Evolutionary conservation across 805 yeast genomes (phyloP).

Genomic region (Wickerhamiella kazuoi): DNA sequence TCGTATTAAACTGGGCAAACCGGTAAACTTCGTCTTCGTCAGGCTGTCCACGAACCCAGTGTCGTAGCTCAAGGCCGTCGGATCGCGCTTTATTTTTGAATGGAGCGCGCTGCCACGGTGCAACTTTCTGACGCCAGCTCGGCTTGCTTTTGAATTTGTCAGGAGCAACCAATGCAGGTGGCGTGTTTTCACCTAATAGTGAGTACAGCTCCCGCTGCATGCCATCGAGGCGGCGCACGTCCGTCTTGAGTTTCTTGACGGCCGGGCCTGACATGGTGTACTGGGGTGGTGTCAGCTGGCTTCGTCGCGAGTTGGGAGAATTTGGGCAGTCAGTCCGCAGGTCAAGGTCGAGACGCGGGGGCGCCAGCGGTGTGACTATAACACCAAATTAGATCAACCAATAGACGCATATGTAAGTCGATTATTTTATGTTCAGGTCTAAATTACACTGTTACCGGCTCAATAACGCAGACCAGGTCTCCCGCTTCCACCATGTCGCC

Average conservation of each 20-base stretch:
- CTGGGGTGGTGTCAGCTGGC: no score
- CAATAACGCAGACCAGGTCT: conserved; percentile 74
- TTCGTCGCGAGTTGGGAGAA: no score
- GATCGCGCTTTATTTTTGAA: conserved; percentile 44
- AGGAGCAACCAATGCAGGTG: conserved; percentile 48
- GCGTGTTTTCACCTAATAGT: conserved; percentile 79
- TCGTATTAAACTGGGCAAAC: conserved; percentile 59
- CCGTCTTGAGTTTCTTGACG: conserved; percentile 19
- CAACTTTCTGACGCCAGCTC: conserved; percentile 40
- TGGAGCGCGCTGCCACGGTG: conserved; percentile 63
- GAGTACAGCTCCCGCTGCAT: conserved; percentile 82
- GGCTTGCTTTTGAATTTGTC: conserved; percentile 48
- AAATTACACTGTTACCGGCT: conserved; percentile 17
- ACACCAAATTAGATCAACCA: no score
- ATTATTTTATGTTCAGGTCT: no score
- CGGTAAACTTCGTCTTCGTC: conserved; percentile 33
- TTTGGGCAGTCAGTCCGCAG: no score
- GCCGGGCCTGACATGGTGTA: neutral
- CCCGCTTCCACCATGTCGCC: conserved; percentile 98
- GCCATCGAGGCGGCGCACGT: conserved; percentile 29
- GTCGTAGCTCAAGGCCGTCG: conserved; percentile 40
- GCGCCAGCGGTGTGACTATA: no score
- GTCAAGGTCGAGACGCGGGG: no score
- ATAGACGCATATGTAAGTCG: no score
- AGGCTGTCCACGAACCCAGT: conserved; percentile 73